Evolutionary conservation across 2,329 filamentous ascomycete species (phyloP).

Genomic region (Venturia oleaginea): DNA sequence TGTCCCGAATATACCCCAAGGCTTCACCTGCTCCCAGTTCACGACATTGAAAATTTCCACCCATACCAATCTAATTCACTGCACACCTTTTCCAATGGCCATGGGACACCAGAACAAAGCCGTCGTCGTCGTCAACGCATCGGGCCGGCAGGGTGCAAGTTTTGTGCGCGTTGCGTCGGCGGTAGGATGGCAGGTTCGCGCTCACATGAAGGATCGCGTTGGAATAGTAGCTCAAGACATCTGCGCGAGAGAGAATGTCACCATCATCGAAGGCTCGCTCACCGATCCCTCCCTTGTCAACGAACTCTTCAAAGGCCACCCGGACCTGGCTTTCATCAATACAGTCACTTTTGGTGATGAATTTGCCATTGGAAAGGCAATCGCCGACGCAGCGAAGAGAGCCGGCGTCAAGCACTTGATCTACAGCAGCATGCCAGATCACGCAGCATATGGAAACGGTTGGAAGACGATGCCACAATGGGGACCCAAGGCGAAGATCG

Average conservation of each 20-base stretch:
- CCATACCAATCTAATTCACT: background rate
- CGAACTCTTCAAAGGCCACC: constrained; percentile 57
- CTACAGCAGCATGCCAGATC: constrained; percentile 96
- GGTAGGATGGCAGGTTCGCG: constrained; percentile 86
- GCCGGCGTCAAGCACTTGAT: constrained; percentile 83
- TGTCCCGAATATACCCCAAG: background rate
- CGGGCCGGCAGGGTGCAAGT: constrained; percentile 89
- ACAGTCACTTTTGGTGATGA: constrained; percentile 97
- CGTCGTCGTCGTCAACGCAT: constrained; percentile 90
- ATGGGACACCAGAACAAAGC: constrained; percentile 2
- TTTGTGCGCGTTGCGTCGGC: constrained; percentile 90
- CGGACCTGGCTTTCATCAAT: constrained; percentile 91
- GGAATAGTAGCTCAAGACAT: constrained; percentile 86
- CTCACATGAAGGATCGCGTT: constrained; percentile 79
- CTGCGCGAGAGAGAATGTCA: constrained; percentile 70
- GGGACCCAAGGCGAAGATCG: constrained; percentile 85
- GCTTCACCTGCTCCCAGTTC: background rate
- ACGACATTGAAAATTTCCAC: background rate
- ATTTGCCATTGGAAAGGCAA: constrained; percentile 74
- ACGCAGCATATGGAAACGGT: constrained; percentile 63
- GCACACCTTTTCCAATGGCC: background rate
- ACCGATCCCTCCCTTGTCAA: constrained; percentile 69
- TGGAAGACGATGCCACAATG: constrained; percentile 86
- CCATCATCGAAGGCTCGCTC: constrained; percentile 55
- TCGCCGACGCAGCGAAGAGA: constrained; percentile 81